Evolutionary conservation across 1,139 yeast genomes (phyloP).

Genomic region (Casaregolazyma lundiana): DNA sequence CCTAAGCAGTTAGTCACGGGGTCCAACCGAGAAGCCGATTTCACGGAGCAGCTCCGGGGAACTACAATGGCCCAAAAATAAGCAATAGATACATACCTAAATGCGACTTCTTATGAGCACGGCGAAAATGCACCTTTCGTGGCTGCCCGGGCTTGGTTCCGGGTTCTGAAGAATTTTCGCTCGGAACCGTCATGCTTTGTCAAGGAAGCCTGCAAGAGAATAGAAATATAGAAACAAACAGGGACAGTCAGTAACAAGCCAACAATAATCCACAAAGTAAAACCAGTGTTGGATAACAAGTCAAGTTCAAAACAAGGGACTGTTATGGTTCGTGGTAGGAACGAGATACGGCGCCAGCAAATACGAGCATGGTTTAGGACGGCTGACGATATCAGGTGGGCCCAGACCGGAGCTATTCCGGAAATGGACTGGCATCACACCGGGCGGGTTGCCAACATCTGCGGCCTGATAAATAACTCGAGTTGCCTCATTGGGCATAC

Average conservation of each 20-base stretch:
- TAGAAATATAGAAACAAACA: neutral
- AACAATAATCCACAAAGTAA: neutral
- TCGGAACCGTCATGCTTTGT: neutral
- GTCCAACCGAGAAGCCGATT: too few relatives aligned
- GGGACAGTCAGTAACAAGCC: neutral
- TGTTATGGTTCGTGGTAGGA: neutral
- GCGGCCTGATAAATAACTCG: too few relatives aligned
- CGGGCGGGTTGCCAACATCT: too few relatives aligned
- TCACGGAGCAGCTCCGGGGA: too few relatives aligned
- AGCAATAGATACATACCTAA: constrained; percentile 26
- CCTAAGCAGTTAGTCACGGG: too few relatives aligned
- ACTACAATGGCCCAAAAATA: neutral
- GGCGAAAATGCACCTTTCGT: constrained; percentile 30
- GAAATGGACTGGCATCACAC: too few relatives aligned
- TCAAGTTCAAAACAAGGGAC: neutral
- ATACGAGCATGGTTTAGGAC: neutral
- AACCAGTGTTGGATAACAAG: neutral
- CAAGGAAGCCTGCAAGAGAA: neutral
- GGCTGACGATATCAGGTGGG: neutral
- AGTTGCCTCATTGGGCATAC: neutral
- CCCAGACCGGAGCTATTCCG: too few relatives aligned
- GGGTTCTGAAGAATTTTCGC: neutral
- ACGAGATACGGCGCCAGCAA: constrained; percentile 1
- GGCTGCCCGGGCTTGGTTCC: constrained; percentile 4
- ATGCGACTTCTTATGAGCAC: constrained; percentile 62